phyloP scores from a whole-genome alignment of 2,329 filamentous ascomycete species.

The Fusarium odoratissimum region DNA sequence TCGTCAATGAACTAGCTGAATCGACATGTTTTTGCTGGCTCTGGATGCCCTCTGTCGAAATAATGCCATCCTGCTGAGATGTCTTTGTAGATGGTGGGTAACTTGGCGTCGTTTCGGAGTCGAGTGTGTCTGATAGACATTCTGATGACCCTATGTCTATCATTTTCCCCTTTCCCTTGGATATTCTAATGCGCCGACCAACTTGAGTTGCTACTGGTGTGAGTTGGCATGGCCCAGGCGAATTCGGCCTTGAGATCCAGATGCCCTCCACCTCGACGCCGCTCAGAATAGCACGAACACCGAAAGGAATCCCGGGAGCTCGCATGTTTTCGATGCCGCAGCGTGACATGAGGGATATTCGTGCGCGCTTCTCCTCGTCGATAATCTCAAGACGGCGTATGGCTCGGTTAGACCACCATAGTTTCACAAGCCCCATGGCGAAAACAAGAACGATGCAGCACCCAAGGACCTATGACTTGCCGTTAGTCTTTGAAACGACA shows the following conservation, averaged over 20 bases:
- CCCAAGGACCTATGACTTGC: constrained; percentile 71
- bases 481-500: neutral
- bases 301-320: constrained; percentile 79
- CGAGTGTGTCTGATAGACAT: neutral
- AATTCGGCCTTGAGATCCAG: constrained; percentile 71
- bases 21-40: neutral
- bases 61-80: constrained; percentile 15
- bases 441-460: constrained; percentile 78
- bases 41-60: neutral
- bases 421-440: constrained; percentile 72
- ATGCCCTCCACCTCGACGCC: constrained; percentile 89
- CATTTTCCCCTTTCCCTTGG: constrained; percentile 40
- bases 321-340: constrained; percentile 59
- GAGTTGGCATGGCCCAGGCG: constrained; percentile 47
- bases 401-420: constrained; percentile 69
- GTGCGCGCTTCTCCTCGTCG: constrained; percentile 72
- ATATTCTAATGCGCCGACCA: constrained; percentile 16
- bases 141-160: constrained; percentile 11
- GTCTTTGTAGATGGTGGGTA: neutral
- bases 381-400: constrained; percentile 70
- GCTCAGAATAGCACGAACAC: constrained; percentile 84
- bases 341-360: constrained; percentile 64
- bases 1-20: neutral
- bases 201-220: constrained; percentile 43
- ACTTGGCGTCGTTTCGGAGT: neutral